These are phyloP conservation scores for Penicillium oxalicum DNA, from an alignment of 2,329 filamentous ascomycete genomes.

Conservation along the genomic window DNA sequence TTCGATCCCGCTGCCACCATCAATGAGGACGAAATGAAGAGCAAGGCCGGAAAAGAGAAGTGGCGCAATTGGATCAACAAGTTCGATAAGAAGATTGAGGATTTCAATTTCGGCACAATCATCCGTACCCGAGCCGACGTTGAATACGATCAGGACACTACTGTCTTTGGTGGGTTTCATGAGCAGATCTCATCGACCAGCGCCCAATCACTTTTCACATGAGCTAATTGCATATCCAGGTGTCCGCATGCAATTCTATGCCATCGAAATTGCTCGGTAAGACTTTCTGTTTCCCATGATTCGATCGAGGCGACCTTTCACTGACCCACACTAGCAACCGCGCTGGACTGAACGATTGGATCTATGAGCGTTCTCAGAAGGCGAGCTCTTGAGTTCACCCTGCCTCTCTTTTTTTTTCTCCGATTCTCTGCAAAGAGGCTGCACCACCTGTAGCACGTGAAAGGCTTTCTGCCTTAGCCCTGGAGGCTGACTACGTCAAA, in stretches of 20 bases:
- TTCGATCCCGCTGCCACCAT: conserved; percentile 78
- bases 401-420: neutral
- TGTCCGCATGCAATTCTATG: conserved; percentile 78
- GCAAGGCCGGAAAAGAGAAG: conserved; percentile 84
- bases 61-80: conserved; percentile 92
- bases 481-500: neutral
- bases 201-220: neutral
- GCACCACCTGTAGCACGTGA: conserved; percentile 16
- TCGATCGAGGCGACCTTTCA: neutral
- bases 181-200: neutral
- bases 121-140: conserved; percentile 68
- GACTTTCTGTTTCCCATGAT: conserved; percentile 14
- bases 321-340: conserved; percentile 57
- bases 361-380: conserved; percentile 70
- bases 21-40: conserved; percentile 95
- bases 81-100: conserved; percentile 92
- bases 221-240: conserved; percentile 32
- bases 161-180: conserved; percentile 70
- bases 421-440: conserved; percentile 11
- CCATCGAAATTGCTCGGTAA: conserved; percentile 66
- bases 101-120: conserved; percentile 98
- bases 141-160: conserved; percentile 83
- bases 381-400: conserved; percentile 20
- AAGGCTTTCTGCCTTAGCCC: neutral
- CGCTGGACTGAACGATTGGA: conserved; percentile 89